A percentile compares a stretch with the other conserved stretches of the same genome.
These are phyloP conservation scores for Xylariaceae sp. DNA, from an alignment of 2,329 filamentous ascomycete species.

Conservation along the genomic window DNA sequence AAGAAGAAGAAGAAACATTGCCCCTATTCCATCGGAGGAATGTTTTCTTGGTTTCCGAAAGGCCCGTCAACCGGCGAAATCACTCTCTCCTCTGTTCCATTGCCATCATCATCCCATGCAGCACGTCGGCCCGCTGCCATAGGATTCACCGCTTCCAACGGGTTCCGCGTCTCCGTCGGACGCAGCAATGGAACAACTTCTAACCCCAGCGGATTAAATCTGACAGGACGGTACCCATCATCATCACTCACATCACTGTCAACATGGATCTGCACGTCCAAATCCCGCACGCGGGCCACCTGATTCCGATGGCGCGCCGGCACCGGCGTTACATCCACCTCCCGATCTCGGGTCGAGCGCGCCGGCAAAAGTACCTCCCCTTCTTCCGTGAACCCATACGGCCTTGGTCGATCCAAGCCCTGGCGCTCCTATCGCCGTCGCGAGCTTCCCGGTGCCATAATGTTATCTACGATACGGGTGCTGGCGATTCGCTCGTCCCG, in stretches of 20 bases:
- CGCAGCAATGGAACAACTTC: no score
- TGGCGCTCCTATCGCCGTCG: slow-evolving; percentile 20
- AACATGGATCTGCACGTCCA: background rate
- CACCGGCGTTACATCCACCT: background rate
- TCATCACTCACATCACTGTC: background rate
- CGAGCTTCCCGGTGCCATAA: slow-evolving; percentile 9
- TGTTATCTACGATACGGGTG: slow-evolving; percentile 6
- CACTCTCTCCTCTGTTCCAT: no score
- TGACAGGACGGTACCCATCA: slow-evolving; percentile 1
- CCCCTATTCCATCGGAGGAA: no score
- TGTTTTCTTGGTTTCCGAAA: no score
- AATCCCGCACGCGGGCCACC: background rate
- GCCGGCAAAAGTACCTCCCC: no score
- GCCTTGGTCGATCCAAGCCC: slow-evolving; percentile 6
- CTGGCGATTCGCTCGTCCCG: slow-evolving; percentile 30
- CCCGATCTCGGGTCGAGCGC: background rate
- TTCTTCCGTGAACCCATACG: background rate
- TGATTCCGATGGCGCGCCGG: background rate
- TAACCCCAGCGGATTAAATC: no score
- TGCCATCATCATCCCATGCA: no score
- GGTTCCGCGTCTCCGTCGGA: no score
- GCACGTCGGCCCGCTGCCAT: no score
- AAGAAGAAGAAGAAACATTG: no score
- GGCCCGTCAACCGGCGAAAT: no score
- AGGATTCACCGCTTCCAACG: no score